Conservation (phyloP, 2,329 filamentous ascomycete species). For the Colletotrichum sp. region DNA sequence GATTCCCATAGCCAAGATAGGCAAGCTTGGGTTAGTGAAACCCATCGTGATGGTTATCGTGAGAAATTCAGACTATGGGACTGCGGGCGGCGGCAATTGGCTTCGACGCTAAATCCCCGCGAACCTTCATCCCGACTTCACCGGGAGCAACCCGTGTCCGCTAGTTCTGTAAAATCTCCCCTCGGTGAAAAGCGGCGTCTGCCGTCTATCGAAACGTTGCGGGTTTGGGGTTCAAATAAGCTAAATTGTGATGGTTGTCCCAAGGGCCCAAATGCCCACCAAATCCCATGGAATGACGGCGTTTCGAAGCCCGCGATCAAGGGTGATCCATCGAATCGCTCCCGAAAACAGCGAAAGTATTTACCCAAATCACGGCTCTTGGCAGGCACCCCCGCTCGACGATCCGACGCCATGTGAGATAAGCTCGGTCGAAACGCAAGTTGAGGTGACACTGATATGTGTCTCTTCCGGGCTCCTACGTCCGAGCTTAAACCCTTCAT, state of each 20-base stretch:
- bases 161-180: neutral
- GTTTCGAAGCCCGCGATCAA: neutral
- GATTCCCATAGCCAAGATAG: neutral
- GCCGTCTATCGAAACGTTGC: neutral
- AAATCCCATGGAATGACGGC: neutral
- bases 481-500: slow-evolving; percentile 13
- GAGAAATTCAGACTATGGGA: neutral
- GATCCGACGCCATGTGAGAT: neutral
- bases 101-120: neutral
- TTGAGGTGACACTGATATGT: slow-evolving; percentile 9
- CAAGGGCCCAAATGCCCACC: neutral
- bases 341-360: neutral
- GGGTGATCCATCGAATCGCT: neutral
- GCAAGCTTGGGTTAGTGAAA: neutral
- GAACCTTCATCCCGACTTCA: neutral
- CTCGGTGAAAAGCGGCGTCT: neutral
- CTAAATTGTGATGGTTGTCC: neutral
- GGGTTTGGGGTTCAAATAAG: neutral
- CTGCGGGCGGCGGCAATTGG: neutral
- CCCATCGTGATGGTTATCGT: neutral
- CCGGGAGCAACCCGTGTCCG: neutral
- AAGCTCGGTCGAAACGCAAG: slow-evolving; percentile 1
- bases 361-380: neutral
- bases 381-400: neutral
- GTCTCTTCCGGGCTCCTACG: neutral